Evolutionary conservation across 2,329 filamentous ascomycete genomes (phyloP).

Genomic region (Fusarium sp.): DNA sequence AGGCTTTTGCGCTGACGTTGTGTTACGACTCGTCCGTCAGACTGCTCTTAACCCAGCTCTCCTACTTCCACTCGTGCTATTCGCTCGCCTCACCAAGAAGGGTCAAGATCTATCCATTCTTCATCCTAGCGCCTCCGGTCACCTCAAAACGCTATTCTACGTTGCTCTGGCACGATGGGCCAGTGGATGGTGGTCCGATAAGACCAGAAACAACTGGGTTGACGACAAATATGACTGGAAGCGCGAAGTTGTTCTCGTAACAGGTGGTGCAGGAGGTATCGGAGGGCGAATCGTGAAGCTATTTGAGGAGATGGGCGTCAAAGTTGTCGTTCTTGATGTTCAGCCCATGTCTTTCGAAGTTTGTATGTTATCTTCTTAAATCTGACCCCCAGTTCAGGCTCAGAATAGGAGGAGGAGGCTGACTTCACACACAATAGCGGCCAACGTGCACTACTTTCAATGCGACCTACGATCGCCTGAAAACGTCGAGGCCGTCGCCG

Average conservation of each 20-base stretch:
- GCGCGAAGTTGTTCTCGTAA: constrained; percentile 76
- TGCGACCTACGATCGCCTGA: constrained; percentile 73
- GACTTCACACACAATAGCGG: constrained; percentile 39
- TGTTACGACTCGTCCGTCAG: constrained; percentile 64
- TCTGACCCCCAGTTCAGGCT: background rate
- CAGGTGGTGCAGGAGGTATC: constrained; percentile 79
- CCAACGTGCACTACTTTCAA: constrained; percentile 72
- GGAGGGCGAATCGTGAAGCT: constrained; percentile 71
- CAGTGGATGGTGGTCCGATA: constrained; percentile 47
- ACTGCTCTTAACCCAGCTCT: constrained; percentile 73
- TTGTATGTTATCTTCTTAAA: constrained; percentile 47
- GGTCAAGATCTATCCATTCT: constrained; percentile 64
- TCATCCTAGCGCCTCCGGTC: constrained; percentile 60
- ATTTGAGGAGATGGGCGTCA: constrained; percentile 71
- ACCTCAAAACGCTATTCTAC: constrained; percentile 53
- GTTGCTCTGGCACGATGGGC: constrained; percentile 41
- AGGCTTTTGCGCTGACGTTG: constrained; percentile 68
- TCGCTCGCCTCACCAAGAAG: constrained; percentile 70
- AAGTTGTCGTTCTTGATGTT: constrained; percentile 77
- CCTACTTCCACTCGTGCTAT: constrained; percentile 69
- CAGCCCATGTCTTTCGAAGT: constrained; percentile 66
- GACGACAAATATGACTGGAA: constrained; percentile 68
- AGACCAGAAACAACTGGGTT: constrained; percentile 49
- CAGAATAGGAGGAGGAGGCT: background rate
- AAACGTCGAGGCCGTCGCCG: constrained; percentile 61